phyloP scores from a whole-genome alignment of 2,329 filamentous ascomycete genomes.

The Aureobasidium uvarum region DNA sequence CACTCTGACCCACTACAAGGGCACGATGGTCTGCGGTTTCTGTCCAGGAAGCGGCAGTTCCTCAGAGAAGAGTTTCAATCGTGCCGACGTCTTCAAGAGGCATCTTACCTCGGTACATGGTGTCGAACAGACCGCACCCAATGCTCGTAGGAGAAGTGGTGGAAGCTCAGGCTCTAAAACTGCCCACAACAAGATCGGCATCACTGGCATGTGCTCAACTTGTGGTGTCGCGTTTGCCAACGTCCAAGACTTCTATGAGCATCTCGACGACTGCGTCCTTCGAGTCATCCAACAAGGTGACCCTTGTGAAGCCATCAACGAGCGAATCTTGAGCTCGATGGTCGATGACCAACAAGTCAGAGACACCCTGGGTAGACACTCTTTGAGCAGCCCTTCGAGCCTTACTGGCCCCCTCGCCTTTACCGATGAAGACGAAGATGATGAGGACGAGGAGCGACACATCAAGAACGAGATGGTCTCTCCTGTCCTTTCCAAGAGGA shows the following conservation, averaged over 20 bases:
- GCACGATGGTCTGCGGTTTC: slow-evolving; percentile 95
- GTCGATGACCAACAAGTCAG: slow-evolving; percentile 58
- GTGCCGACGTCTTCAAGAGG: slow-evolving; percentile 93
- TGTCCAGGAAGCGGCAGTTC: slow-evolving; percentile 85
- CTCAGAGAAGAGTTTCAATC: slow-evolving; percentile 92
- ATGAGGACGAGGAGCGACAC: slow-evolving; percentile 56
- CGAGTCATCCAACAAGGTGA: slow-evolving; percentile 61
- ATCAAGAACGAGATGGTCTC: slow-evolving; percentile 38
- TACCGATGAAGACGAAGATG: slow-evolving; percentile 60
- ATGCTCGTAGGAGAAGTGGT: slow-evolving; percentile 74
- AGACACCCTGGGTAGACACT: slow-evolving; percentile 58
- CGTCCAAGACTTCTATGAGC: slow-evolving; percentile 96
- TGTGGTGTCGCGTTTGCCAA: slow-evolving; percentile 80
- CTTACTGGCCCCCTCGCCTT: slow-evolving; percentile 44
- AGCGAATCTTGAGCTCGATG: slow-evolving; percentile 57
- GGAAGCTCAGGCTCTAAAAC: slow-evolving; percentile 53
- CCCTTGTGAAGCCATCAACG: slow-evolving; percentile 58
- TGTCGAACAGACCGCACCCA: slow-evolving; percentile 89
- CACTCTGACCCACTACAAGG: slow-evolving; percentile 93
- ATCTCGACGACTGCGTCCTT: slow-evolving; percentile 71
- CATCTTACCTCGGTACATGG: slow-evolving; percentile 87
- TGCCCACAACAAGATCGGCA: slow-evolving; percentile 66
- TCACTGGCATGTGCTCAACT: slow-evolving; percentile 83
- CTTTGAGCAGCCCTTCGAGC: slow-evolving; percentile 52
- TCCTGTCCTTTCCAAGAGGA: not conserved